Evolutionary conservation across 2,329 filamentous ascomycete species (phyloP).

Genomic region (Colletotrichum paranaense): DNA sequence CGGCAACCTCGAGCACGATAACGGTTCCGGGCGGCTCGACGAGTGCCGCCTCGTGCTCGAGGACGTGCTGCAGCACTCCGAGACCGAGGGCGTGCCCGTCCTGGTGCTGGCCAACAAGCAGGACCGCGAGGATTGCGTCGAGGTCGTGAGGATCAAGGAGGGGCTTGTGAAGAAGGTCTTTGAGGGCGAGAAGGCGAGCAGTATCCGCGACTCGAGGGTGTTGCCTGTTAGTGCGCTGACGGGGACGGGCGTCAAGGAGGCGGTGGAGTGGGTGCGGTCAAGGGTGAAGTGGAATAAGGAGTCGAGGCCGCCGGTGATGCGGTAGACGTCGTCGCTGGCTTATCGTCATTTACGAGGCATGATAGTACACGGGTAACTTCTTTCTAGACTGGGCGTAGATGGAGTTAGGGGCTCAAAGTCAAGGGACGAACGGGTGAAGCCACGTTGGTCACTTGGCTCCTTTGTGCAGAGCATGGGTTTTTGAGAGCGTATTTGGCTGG

Average conservation of each 20-base stretch:
- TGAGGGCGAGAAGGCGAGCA: constrained; percentile 89
- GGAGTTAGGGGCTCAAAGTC: constrained; percentile 19
- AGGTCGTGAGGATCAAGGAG: constrained; percentile 97
- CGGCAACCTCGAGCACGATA: constrained; percentile 69
- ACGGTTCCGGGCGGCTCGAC: constrained; percentile 72
- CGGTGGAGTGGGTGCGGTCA: constrained; percentile 95
- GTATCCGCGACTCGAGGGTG: constrained; percentile 90
- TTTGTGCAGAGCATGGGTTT: constrained; percentile 3
- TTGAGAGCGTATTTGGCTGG: constrained; percentile 29
- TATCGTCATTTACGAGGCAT: constrained; percentile 23
- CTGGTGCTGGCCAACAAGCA: constrained; percentile 97
- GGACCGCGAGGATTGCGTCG: constrained; percentile 95
- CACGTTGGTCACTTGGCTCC: neutral
- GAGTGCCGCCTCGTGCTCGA: constrained; percentile 93
- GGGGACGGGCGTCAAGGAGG: constrained; percentile 88
- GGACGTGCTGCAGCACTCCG: constrained; percentile 86
- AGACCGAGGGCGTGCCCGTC: constrained; percentile 91
- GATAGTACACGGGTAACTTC: neutral
- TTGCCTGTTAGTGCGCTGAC: constrained; percentile 92
- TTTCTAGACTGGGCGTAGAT: constrained; percentile 31
- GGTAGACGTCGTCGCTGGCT: constrained; percentile 61
- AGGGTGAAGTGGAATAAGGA: constrained; percentile 98
- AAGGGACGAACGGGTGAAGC: neutral
- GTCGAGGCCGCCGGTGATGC: constrained; percentile 89
- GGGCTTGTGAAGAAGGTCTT: constrained; percentile 95